Percentiles rank a stretch among this genome's conserved stretches.
Evolutionary conservation across 2,329 filamentous ascomycete genomes (phyloP).

Genomic region (Colletotrichum liriopes): DNA sequence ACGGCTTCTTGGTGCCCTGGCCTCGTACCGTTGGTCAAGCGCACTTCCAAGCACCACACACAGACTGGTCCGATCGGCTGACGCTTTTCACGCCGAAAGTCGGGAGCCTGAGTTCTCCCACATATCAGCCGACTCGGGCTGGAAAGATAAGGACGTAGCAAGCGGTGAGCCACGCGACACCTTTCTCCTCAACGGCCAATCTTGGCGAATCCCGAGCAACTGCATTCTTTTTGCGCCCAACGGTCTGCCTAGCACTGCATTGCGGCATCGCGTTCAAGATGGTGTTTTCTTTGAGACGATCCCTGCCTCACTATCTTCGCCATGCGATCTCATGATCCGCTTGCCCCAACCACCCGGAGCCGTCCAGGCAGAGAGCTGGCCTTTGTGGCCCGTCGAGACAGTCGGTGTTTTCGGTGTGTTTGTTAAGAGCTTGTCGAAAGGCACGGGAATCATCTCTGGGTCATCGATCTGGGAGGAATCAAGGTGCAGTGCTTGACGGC

Average conservation of each 20-base stretch:
- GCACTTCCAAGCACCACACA: neutral
- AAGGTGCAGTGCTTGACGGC: neutral
- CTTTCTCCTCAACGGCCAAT: neutral
- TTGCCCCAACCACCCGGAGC: neutral
- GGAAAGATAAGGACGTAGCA: conserved; percentile 32
- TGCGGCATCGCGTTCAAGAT: neutral
- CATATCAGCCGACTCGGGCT: conserved; percentile 32
- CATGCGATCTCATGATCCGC: neutral
- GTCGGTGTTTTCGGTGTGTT: neutral
- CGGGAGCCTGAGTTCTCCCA: conserved; percentile 7
- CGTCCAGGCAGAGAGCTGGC: neutral
- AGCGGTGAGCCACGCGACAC: conserved; percentile 40
- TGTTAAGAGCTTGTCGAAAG: neutral
- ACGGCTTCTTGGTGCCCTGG: neutral
- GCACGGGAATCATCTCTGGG: neutral
- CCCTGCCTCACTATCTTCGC: neutral
- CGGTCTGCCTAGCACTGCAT: neutral
- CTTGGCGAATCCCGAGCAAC: conserved; percentile 12
- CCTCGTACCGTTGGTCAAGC: conserved; percentile 5
- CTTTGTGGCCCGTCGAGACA: neutral
- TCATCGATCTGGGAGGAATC: neutral
- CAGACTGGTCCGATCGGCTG: conserved; percentile 25
- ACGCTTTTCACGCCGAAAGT: conserved; percentile 29
- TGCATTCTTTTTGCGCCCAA: neutral
- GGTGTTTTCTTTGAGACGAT: conserved; percentile 4